These are phyloP conservation scores for Boeremia lycopersici DNA, from an alignment of 2,329 filamentous ascomycete species.

Conservation along the genomic window DNA sequence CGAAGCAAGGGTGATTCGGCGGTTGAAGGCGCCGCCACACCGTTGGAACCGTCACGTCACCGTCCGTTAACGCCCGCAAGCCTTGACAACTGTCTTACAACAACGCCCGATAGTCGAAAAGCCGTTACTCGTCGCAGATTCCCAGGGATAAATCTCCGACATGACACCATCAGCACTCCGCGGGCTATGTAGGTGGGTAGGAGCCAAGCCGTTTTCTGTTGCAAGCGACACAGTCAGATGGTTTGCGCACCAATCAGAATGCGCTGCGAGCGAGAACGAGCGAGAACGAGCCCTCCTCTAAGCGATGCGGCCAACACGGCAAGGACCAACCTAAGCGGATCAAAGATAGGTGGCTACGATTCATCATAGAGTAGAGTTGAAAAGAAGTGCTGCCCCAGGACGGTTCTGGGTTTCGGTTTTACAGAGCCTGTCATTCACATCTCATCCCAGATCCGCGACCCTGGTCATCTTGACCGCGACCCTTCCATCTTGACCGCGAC, in stretches of 20 bases:
- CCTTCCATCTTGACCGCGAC: background rate
- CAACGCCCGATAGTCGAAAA: background rate
- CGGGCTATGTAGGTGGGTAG: background rate
- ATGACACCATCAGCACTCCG: background rate
- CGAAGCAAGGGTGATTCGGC: background rate
- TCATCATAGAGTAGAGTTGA: slow-evolving; percentile 5
- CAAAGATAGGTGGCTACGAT: slow-evolving; percentile 3
- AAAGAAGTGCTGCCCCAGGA: slow-evolving; percentile 5
- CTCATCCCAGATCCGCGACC: background rate
- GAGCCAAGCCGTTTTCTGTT: background rate
- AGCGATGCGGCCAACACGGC: slow-evolving; percentile 11
- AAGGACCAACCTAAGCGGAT: slow-evolving; percentile 5
- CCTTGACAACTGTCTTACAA: background rate
- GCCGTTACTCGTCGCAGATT: background rate
- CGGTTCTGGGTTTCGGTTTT: background rate
- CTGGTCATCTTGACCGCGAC: background rate
- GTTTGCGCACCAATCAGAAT: slow-evolving; percentile 11
- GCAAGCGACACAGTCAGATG: slow-evolving; percentile 10
- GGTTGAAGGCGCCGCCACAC: background rate
- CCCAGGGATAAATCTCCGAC: background rate
- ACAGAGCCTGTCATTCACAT: background rate
- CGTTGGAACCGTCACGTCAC: background rate
- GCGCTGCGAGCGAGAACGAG: slow-evolving; percentile 16
- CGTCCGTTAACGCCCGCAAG: background rate
- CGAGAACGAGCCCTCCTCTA: slow-evolving; percentile 14